phyloP scores from a whole-genome alignment of 768 basidiomycete species.

The Tylopilus plumbeoviolaceoides region DNA sequence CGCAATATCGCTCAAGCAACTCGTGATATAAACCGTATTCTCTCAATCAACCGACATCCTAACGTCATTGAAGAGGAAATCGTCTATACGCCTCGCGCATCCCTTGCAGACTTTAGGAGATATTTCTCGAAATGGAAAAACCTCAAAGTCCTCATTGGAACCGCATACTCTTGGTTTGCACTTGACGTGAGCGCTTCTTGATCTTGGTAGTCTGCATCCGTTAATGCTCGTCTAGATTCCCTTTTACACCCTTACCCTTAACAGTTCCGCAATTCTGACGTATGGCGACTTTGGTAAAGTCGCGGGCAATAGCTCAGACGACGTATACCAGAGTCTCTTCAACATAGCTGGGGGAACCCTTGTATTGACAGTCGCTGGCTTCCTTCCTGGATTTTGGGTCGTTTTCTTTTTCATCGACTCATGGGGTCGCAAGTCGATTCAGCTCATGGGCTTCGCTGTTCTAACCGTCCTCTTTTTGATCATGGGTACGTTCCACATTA shows the following conservation, averaged over 20 bases:
- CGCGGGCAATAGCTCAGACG: slow-evolving; percentile 4
- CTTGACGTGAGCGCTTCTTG: slow-evolving; percentile 55
- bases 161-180: slow-evolving; percentile 85
- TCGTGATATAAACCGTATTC: slow-evolving; percentile 63
- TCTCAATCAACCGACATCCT: slow-evolving; percentile 41
- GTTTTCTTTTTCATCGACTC: slow-evolving; percentile 65
- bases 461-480: slow-evolving; percentile 64
- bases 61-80: slow-evolving; percentile 42
- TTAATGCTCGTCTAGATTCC: slow-evolving; percentile 51
- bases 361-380: slow-evolving; percentile 17
- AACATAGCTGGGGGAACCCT: slow-evolving; percentile 20
- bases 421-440: slow-evolving; percentile 71
- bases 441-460: slow-evolving; percentile 65
- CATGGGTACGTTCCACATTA: slow-evolving; percentile 50
- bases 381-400: slow-evolving; percentile 53
- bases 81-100: slow-evolving; percentile 60
- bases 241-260: slow-evolving; percentile 85
- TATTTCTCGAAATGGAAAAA: slow-evolving; percentile 77
- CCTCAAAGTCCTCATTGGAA: slow-evolving; percentile 71
- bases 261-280: slow-evolving; percentile 68
- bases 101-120: slow-evolving; percentile 55
- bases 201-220: background rate
- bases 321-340: slow-evolving; percentile 23
- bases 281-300: slow-evolving; percentile 65
- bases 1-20: slow-evolving; percentile 69